Evolutionary conservation across 2,329 filamentous ascomycete species (phyloP).

Genomic region (Penicillium aurantiogriseum): DNA sequence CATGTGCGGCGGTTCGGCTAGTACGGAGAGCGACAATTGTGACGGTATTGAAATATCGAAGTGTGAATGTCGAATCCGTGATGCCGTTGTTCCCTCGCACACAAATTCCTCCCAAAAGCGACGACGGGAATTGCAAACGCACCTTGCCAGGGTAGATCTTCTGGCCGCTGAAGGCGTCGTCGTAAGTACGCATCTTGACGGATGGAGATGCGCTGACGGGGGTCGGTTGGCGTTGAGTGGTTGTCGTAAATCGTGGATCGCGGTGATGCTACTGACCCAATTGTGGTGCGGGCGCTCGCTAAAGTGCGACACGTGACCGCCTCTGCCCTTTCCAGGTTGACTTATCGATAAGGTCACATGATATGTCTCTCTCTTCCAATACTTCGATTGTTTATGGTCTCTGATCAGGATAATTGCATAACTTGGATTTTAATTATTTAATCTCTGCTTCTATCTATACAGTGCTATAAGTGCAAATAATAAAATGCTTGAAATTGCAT

Average conservation of each 20-base stretch:
- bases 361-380: neutral
- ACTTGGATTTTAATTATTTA: neutral
- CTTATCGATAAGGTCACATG: conserved; percentile 14
- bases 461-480: too few relatives aligned
- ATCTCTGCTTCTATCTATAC: neutral
- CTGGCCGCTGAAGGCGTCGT: conserved; percentile 73
- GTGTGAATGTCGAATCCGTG: conserved; percentile 8
- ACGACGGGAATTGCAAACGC: conserved; percentile 41
- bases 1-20: conserved; percentile 10
- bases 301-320: conserved; percentile 45
- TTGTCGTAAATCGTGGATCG: conserved; percentile 44
- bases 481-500: neutral
- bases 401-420: neutral
- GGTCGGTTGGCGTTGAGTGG: conserved; percentile 46
- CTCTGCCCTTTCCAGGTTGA: conserved; percentile 37
- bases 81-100: conserved; percentile 17
- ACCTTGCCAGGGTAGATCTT: conserved; percentile 82
- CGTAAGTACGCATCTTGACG: conserved; percentile 72
- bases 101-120: conserved; percentile 17
- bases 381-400: neutral
- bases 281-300: conserved; percentile 47
- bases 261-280: conserved; percentile 38
- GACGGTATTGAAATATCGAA: conserved; percentile 5
- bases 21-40: conserved; percentile 10
- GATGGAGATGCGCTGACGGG: conserved; percentile 47